phyloP scores from a whole-genome alignment of 805 yeast genomes.

The Saccharomyces eubayanus region DNA sequence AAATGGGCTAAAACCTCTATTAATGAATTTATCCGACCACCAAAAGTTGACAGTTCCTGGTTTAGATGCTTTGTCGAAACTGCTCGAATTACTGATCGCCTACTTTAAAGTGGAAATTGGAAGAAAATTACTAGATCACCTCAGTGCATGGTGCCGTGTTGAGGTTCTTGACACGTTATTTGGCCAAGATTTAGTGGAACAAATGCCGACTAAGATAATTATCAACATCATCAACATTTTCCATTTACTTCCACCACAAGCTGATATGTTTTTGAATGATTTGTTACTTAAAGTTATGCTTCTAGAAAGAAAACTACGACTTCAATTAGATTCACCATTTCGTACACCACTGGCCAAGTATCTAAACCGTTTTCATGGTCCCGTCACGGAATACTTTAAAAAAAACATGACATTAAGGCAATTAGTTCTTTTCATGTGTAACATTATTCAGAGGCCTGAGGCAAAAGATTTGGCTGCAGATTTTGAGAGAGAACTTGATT shows the following conservation, averaged over 20 bases:
- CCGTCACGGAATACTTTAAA: slow-evolving; percentile 62
- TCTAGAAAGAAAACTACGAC: slow-evolving; percentile 73
- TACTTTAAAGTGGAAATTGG: slow-evolving; percentile 97
- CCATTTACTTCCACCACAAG: slow-evolving; percentile 85
- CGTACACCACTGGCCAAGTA: slow-evolving; percentile 84
- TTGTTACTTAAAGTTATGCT: slow-evolving; percentile 66
- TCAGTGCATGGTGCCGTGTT: slow-evolving; percentile 93
- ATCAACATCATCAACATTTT: slow-evolving; percentile 86
- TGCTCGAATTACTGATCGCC: slow-evolving; percentile 77
- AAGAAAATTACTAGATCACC: slow-evolving; percentile 79
- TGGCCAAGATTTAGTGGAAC: slow-evolving; percentile 69
- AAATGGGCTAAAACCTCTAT: slow-evolving; percentile 88
- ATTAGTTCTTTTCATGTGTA: slow-evolving; percentile 39
- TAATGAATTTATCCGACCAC: slow-evolving; percentile 90
- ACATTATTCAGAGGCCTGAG: slow-evolving; percentile 26
- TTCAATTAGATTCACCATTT: slow-evolving; percentile 83
- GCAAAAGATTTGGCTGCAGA: slow-evolving; percentile 44
- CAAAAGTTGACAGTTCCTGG: slow-evolving; percentile 84
- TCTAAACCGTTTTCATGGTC: slow-evolving; percentile 70
- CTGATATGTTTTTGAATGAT: slow-evolving; percentile 85
- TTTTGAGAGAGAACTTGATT: slow-evolving; percentile 45
- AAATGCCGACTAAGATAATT: slow-evolving; percentile 76
- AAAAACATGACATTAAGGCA: slow-evolving; percentile 56
- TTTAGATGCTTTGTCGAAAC: slow-evolving; percentile 79
- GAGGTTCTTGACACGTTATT: slow-evolving; percentile 66